Percentiles rank a stretch among this genome's conserved stretches.
Evolutionary conservation across 257 asterid species (phyloP).

Genomic region (Solanum chiquidenum): DNA sequence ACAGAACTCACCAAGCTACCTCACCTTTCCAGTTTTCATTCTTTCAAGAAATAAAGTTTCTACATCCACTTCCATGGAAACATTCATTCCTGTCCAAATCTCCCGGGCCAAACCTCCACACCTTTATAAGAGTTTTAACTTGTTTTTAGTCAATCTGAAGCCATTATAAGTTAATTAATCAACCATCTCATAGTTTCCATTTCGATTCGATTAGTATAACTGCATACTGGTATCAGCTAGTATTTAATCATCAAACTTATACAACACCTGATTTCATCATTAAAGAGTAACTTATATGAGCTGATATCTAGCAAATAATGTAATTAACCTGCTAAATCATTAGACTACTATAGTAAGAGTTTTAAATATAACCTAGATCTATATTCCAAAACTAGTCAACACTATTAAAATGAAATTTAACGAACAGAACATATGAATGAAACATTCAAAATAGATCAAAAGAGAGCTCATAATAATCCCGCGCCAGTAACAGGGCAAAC

Average conservation of each 20-base stretch:
- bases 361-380: background rate
- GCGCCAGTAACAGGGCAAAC: background rate
- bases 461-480: background rate
- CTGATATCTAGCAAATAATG: background rate
- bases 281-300: background rate
- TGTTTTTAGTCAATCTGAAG: background rate
- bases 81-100: background rate
- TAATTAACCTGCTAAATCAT: background rate
- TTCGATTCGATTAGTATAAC: background rate
- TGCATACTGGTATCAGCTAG: background rate
- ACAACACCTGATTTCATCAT: background rate
- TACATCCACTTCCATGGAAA: background rate
- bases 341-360: background rate
- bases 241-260: background rate
- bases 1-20: background rate
- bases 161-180: background rate
- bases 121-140: background rate
- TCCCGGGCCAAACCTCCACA: background rate
- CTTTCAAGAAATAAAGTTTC: background rate
- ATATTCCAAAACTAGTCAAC: background rate
- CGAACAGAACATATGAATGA: background rate
- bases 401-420: background rate
- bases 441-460: background rate
- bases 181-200: background rate
- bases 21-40: background rate